Percentiles rank a stretch among this genome's conserved stretches.
Evolutionary conservation across 1,284 basidiomycete species (phyloP).

Genomic region (Peniophora sp.): DNA sequence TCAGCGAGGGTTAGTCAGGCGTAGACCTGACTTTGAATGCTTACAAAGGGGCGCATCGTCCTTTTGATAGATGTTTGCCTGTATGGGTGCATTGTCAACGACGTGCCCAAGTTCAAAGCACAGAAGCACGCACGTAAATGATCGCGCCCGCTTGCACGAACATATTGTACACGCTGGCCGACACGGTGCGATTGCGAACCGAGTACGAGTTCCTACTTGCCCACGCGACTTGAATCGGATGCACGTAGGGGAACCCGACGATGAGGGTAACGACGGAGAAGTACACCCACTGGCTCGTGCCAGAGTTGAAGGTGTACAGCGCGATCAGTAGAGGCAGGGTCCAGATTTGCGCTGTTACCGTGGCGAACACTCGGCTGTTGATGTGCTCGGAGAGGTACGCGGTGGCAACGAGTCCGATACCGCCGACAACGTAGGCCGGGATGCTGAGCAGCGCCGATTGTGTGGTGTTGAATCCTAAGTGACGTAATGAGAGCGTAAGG

Average conservation of each 20-base stretch:
- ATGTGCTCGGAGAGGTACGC: conserved; percentile 48
- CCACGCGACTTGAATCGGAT: conserved; percentile 51
- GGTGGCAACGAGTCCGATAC: conserved; percentile 31
- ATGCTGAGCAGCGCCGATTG: conserved; percentile 56
- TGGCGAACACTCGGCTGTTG: conserved; percentile 45
- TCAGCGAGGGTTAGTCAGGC: neutral
- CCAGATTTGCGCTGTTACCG: conserved; percentile 53
- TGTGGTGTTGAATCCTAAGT: conserved; percentile 57
- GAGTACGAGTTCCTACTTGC: conserved; percentile 52
- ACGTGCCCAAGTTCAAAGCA: neutral
- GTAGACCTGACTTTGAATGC: conserved; percentile 9
- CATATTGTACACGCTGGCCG: conserved; percentile 55
- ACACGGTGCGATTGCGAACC: conserved; percentile 50
- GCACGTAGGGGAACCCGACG: conserved; percentile 40
- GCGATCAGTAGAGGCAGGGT: conserved; percentile 51
- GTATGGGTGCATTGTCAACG: neutral
- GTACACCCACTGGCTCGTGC: conserved; percentile 55
- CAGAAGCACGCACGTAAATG: conserved; percentile 31
- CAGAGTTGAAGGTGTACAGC: conserved; percentile 42
- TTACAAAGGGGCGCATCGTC: conserved; percentile 39
- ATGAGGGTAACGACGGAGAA: conserved; percentile 48
- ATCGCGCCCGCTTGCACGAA: conserved; percentile 51
- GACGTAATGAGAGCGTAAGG: conserved; percentile 52
- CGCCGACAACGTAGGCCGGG: conserved; percentile 32
- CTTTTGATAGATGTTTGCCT: conserved; percentile 25